Conservation (phyloP, 192 early-diverging fungal species). For the Diversispora eburnea region DNA sequence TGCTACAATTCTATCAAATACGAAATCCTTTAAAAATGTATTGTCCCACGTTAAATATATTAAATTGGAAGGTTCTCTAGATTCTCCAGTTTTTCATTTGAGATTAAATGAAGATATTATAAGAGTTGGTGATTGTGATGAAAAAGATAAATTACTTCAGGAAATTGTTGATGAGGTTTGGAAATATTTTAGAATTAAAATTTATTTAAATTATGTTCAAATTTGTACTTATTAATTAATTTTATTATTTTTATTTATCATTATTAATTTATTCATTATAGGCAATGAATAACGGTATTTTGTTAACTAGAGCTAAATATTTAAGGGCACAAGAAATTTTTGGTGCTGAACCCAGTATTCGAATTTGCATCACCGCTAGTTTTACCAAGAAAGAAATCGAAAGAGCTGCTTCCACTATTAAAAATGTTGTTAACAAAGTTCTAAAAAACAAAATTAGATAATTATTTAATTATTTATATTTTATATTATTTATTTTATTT, state of each 20-base stretch:
- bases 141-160: conserved; percentile 76
- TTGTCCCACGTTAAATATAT: conserved; percentile 51
- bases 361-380: conserved; percentile 70
- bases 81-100: conserved; percentile 76
- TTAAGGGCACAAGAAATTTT: conserved; percentile 75
- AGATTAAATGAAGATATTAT: conserved; percentile 48
- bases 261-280: conserved; percentile 18
- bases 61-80: conserved; percentile 45
- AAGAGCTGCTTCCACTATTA: conserved; percentile 74
- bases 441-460: conserved; percentile 27
- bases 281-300: conserved; percentile 72
- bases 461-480: not conserved
- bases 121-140: conserved; percentile 36
- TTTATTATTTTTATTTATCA: not conserved
- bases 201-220: not conserved
- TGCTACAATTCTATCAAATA: conserved; percentile 60
- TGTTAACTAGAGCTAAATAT: conserved; percentile 87
- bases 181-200: too few species aligned
- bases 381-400: conserved; percentile 82
- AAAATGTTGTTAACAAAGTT: conserved; percentile 63
- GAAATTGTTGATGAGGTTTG: conserved; percentile 72
- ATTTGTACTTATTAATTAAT: conserved; percentile 20
- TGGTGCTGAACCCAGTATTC: conserved; percentile 76
- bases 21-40: conserved; percentile 53
- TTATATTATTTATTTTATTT: too few species aligned